Evolutionary conservation across 805 yeast species (phyloP).

Genomic region (Ogataea minuta): DNA sequence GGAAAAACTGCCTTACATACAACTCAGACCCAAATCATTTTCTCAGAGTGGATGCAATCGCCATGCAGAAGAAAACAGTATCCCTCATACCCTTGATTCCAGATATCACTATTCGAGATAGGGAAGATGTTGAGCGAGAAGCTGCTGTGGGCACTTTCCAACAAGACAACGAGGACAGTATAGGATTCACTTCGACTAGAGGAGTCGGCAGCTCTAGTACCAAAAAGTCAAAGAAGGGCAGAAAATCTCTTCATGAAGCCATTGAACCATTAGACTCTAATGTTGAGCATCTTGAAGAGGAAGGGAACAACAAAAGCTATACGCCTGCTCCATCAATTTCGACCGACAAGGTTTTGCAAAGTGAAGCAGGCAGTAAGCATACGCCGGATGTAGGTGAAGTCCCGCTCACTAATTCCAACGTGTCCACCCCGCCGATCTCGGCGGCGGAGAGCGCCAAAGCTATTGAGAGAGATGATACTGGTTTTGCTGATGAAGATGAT

Average conservation of each 20-base stretch:
- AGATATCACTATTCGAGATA: slow-evolving; percentile 72
- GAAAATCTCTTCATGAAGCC: slow-evolving; percentile 32
- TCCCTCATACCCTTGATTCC: slow-evolving; percentile 83
- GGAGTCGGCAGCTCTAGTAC: slow-evolving; percentile 34
- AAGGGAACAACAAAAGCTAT: background rate
- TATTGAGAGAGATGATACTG: slow-evolving; percentile 22
- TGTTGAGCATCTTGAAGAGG: no score
- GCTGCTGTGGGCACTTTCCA: slow-evolving; percentile 44
- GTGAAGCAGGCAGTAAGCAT: background rate
- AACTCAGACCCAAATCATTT: slow-evolving; percentile 95
- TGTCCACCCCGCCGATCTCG: slow-evolving; percentile 3
- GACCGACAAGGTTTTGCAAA: background rate
- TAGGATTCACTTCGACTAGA: slow-evolving; percentile 32
- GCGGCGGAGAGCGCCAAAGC: slow-evolving; percentile 6
- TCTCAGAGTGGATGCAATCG: slow-evolving; percentile 85
- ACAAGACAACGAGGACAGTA: slow-evolving; percentile 29
- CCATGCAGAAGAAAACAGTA: slow-evolving; percentile 89
- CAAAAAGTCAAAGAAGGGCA: slow-evolving; percentile 38
- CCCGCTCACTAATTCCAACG: background rate
- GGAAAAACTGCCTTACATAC: slow-evolving; percentile 91
- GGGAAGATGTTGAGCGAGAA: slow-evolving; percentile 70
- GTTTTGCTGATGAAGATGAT: slow-evolving; percentile 17
- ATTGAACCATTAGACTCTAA: background rate
- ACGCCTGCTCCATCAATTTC: background rate
- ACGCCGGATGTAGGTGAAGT: background rate